Evolutionary conservation across 352 stramenopile genomes (phyloP), one percentile per base, ranked within the genome.

Genomic region (Globisporangium irregulare): DNA sequence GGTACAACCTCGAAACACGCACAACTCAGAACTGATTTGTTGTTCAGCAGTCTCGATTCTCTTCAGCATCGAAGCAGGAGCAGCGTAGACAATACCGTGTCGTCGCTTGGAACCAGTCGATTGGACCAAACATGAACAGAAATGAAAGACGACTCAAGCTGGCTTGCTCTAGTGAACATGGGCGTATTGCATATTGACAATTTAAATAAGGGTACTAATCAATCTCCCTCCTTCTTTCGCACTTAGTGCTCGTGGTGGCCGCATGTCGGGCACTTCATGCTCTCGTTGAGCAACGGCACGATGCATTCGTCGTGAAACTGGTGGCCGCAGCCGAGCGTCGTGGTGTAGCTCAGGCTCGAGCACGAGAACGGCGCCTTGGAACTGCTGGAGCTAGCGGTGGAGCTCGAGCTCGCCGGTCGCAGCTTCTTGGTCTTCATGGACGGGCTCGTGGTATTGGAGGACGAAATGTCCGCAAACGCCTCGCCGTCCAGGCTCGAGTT

Each of bases 281-380:
- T 82, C 72, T 90, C 78, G 67, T 94, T 94, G 14, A 94, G 79
- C 60, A 80, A 85, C 9, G 80, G 81, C 18, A 94, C 80, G 75
- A 92, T 92, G 70, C 86, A 94, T 67, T 94, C 86, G 68, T 93
- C 86, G 70, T 93, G 86, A 69, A 93, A 93, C 58, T 89, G 82
- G 61, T 93, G 86, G 56, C 86, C 81, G 22, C 86, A 94, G 43
- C 75, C 78, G 22, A 94, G 75, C 53, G 77, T 90, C 75, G 86
- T 91, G 34, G 90, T 65, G 71, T 91, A 92, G 62, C 90, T 80
- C 36, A 77, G 80, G 29, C 65, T 65, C 14, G 66, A 62, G 20
- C 74, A 62, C 15, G 32, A 36, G 3, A 10, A 20, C 15, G 67
- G 64, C 10, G 27, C 36, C 6, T 25, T n/a, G 22, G 70, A 74